A percentile compares a stretch with the other conserved stretches of the same genome.
Conservation (phyloP, 2,329 filamentous ascomycete genomes). For the Beauveria medogensis region DNA sequence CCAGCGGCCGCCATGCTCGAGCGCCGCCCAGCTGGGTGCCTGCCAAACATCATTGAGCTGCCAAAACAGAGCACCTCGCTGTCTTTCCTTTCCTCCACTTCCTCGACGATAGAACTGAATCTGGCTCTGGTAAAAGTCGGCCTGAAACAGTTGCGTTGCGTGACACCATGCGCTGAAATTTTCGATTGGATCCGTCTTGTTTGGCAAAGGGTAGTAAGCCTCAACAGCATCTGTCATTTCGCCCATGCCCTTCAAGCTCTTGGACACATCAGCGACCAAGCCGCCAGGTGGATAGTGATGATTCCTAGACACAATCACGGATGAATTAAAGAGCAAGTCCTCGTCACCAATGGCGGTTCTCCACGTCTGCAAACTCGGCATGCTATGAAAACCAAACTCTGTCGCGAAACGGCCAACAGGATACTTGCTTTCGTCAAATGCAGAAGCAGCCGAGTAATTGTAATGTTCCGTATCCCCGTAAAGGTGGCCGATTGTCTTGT, state of each 20-base stretch:
- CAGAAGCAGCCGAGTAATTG: background rate
- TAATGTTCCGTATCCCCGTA: slow-evolving; percentile 11
- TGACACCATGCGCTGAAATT: slow-evolving; percentile 57
- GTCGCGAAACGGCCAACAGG: slow-evolving; percentile 8
- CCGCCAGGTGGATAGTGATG: slow-evolving; percentile 38
- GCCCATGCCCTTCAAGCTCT: slow-evolving; percentile 30
- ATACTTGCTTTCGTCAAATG: slow-evolving; percentile 2
- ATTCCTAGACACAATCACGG: slow-evolving; percentile 26
- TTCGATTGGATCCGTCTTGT: slow-evolving; percentile 41
- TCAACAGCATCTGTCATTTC: slow-evolving; percentile 53
- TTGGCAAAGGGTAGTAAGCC: slow-evolving; percentile 47
- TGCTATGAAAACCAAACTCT: slow-evolving; percentile 10
- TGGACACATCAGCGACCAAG: background rate
- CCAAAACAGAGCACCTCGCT: slow-evolving; percentile 56
- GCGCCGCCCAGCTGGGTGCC: slow-evolving; percentile 54
- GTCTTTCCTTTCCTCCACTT: slow-evolving; percentile 41
- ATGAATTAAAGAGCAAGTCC: slow-evolving; percentile 10
- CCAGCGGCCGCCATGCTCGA: slow-evolving; percentile 56
- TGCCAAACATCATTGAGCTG: slow-evolving; percentile 59
- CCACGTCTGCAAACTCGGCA: slow-evolving; percentile 10
- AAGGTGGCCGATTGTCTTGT: slow-evolving; percentile 1
- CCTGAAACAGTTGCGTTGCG: slow-evolving; percentile 56
- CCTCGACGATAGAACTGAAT: slow-evolving; percentile 5
- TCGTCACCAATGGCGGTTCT: background rate
- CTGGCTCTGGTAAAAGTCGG: slow-evolving; percentile 1